phyloP scores from a whole-genome alignment of 768 basidiomycete genomes.

The Mycena olivaceomarginata region DNA sequence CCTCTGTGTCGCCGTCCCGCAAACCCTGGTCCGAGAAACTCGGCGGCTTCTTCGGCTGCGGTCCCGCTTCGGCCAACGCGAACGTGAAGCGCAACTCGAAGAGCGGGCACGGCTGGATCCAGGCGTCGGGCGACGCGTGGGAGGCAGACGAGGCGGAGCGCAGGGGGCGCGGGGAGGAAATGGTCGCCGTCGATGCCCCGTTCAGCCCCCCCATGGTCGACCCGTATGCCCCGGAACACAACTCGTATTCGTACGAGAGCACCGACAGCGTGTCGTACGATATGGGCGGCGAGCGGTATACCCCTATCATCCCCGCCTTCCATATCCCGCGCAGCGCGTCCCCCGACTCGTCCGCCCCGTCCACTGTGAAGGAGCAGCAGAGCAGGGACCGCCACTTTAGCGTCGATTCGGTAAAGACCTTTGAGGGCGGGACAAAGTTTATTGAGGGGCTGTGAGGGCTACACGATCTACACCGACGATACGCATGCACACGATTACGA shows the following conservation, averaged over 20 bases:
- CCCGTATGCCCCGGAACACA: constrained; percentile 14
- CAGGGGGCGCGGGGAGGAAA: constrained; percentile 29
- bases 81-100: background rate
- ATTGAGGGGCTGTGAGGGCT: constrained; percentile 39
- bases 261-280: constrained; percentile 17
- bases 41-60: background rate
- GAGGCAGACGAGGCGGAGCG: constrained; percentile 38
- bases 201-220: constrained; percentile 35
- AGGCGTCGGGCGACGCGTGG: constrained; percentile 50
- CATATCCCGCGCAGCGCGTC: constrained; percentile 38
- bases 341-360: constrained; percentile 5
- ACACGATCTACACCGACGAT: no score
- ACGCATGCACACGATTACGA: no score
- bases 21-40: constrained; percentile 7
- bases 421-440: constrained; percentile 46
- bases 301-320: constrained; percentile 41
- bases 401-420: constrained; percentile 37
- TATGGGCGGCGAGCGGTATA: constrained; percentile 10
- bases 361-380: background rate
- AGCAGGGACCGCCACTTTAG: constrained; percentile 29
- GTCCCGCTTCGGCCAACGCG: background rate
- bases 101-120: constrained; percentile 43
- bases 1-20: background rate
- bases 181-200: constrained; percentile 35
- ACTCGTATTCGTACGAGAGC: constrained; percentile 2